Evolutionary conservation across 441 rosid genomes (phyloP).

Genomic region (Adansonia gregorii): DNA sequence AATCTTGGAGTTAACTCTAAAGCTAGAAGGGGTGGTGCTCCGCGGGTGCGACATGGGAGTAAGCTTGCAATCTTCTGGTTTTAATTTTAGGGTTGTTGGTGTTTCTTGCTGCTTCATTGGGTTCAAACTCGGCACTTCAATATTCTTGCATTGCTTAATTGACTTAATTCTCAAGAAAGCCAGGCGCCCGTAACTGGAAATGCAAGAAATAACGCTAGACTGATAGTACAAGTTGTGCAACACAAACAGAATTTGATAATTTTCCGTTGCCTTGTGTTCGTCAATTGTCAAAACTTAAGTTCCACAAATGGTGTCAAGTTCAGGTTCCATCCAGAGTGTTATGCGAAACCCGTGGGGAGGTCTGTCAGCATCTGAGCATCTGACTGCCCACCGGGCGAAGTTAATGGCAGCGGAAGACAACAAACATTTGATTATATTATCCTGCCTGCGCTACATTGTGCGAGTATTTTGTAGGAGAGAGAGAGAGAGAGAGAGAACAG

Average conservation of each 20-base stretch:
- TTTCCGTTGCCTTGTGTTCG: background rate
- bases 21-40: slow-evolving; percentile 47
- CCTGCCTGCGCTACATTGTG: background rate
- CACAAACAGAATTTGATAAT: background rate
- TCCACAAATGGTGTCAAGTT: background rate
- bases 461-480: no score
- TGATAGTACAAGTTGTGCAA: background rate
- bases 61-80: slow-evolving; percentile 28
- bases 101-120: slow-evolving; percentile 30
- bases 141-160: slow-evolving; percentile 5
- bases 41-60: slow-evolving; percentile 32
- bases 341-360: slow-evolving; percentile 16
- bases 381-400: background rate
- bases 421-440: background rate
- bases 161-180: slow-evolving; percentile 7
- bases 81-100: slow-evolving; percentile 15
- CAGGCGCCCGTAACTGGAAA: slow-evolving; percentile 2
- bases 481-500: no score
- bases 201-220: background rate
- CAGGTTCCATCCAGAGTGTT: background rate
- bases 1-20: slow-evolving; percentile 46
- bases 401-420: background rate
- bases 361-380: slow-evolving; percentile 16
- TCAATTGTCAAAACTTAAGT: background rate
- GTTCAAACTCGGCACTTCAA: background rate